Conservation (phyloP, 768 basidiomycete species). For the Tulasnella sp. region DNA sequence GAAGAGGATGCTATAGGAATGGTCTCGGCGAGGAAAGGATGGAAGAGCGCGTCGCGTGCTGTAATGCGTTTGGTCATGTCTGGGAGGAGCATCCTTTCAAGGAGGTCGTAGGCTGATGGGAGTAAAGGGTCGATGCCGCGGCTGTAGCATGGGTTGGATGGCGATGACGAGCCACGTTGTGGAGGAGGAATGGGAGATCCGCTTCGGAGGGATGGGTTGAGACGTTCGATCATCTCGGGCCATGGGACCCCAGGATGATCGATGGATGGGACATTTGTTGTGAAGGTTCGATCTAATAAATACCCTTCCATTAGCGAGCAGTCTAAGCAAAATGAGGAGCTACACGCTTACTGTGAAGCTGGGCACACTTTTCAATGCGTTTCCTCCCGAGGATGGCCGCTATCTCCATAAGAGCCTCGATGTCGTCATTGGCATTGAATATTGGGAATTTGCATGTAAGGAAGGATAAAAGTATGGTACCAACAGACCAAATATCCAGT, state of each 20-base stretch:
- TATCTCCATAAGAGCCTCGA: slow-evolving; percentile 93
- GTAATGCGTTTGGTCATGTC: slow-evolving; percentile 71
- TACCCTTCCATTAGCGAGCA: not conserved
- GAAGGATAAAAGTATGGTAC: slow-evolving; percentile 87
- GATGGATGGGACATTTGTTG: slow-evolving; percentile 80
- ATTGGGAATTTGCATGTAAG: slow-evolving; percentile 86
- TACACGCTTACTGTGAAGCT: slow-evolving; percentile 66
- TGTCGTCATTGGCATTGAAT: slow-evolving; percentile 88
- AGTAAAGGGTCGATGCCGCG: slow-evolving; percentile 19
- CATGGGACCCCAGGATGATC: slow-evolving; percentile 57
- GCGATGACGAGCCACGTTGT: slow-evolving; percentile 4
- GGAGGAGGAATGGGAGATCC: slow-evolving; percentile 39
- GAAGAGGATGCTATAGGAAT: not conserved
- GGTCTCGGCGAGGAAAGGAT: slow-evolving; percentile 50
- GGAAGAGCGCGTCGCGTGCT: slow-evolving; percentile 63
- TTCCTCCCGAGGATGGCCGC: slow-evolving; percentile 73
- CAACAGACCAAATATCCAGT: slow-evolving; percentile 93
- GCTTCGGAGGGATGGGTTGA: slow-evolving; percentile 51
- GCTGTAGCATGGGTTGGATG: not conserved
- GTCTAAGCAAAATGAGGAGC: not conserved
- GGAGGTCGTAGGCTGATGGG: slow-evolving; percentile 53
- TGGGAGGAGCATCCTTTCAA: slow-evolving; percentile 61
- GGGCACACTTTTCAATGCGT: slow-evolving; percentile 75
- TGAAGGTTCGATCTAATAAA: slow-evolving; percentile 67
- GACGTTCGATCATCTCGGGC: slow-evolving; percentile 59